Conservation (phyloP, 192 early-diverging fungal species). For the Obelidium mucronatum region DNA sequence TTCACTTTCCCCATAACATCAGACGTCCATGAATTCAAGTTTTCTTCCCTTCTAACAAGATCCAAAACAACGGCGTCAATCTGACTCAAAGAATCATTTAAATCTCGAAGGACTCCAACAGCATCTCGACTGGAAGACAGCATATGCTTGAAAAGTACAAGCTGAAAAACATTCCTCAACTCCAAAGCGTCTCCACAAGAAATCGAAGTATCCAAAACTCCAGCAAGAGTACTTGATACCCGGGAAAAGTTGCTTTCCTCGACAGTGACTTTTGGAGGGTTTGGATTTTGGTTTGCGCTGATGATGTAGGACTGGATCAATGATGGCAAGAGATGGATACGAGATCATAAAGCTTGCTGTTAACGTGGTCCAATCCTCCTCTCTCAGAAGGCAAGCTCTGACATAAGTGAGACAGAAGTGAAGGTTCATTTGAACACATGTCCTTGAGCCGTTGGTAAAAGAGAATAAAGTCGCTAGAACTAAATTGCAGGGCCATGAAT, state of each 20-base stretch:
- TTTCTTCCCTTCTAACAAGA: neutral
- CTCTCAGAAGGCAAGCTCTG: too few relatives aligned
- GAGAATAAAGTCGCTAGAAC: neutral
- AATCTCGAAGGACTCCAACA: neutral
- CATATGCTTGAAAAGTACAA: neutral
- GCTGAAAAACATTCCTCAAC: constrained; percentile 1
- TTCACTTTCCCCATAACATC: neutral
- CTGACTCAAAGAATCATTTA: neutral
- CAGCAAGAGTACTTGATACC: neutral
- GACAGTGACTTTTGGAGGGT: neutral
- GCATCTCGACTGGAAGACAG: too few relatives aligned
- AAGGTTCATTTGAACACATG: neutral
- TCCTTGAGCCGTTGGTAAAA: neutral
- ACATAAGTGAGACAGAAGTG: too few relatives aligned
- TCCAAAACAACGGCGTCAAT: neutral
- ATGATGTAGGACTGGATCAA: too few relatives aligned
- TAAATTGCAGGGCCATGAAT: too few relatives aligned
- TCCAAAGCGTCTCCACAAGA: neutral
- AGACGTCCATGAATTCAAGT: neutral
- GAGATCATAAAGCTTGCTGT: too few relatives aligned
- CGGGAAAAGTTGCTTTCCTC: neutral
- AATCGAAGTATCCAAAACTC: neutral
- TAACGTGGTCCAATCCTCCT: too few relatives aligned
- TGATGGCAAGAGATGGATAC: too few relatives aligned
- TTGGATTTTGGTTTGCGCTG: neutral